Evolutionary conservation across 2,329 filamentous ascomycete species (phyloP), one percentile per base, ranked within the genome.

Genomic region (Pseudogymnoascus sp.): DNA sequence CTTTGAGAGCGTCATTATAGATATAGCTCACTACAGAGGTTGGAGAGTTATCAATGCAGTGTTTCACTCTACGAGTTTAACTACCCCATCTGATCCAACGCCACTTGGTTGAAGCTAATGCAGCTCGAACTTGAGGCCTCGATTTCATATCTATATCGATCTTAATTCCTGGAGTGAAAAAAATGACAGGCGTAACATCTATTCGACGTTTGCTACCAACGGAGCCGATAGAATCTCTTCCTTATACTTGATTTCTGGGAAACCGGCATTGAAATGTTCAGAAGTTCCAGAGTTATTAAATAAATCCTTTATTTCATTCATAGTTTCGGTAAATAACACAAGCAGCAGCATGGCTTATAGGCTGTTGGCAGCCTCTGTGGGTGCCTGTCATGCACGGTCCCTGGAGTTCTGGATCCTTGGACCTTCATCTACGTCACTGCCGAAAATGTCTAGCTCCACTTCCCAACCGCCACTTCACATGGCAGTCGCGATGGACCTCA

Each of bases 341-440:
- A 18, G 9, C 28, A 20, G 25, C 28, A 32, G 16, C 9, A 18
- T 54, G 9, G 16, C 32, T 12, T 30, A 8, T 7, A 54, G n/a
- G 16, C 25, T 14, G 25, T 12, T 54, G 9, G 18, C 6, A 54
- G 3, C 8, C 28, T 18, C 28, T 32, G 2, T 54, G 5, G 18
- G 43, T 50, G 41, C n/a, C 28, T 54, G 11, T 54, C 9, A 54
- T 54, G 28, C 47, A 54, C 28, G 47, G 28, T 2, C 47, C 43
- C 16, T 25, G 18, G 57, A 9, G 6, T 39, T 38, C 57, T 25
- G 4, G 18, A 58, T 58, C 57, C 57, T 58, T 12, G 22, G 22
- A 22, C 37, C 57, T 38, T 58, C 57, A 58, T 37, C 32, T 58
- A 58, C 57, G 57, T 58, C 57, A 58, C 57, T 25, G 32, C 57